Base-by-base conservation (phyloP, 1,284 basidiomycete species). In the Fomitopsis pinicola region DNA sequence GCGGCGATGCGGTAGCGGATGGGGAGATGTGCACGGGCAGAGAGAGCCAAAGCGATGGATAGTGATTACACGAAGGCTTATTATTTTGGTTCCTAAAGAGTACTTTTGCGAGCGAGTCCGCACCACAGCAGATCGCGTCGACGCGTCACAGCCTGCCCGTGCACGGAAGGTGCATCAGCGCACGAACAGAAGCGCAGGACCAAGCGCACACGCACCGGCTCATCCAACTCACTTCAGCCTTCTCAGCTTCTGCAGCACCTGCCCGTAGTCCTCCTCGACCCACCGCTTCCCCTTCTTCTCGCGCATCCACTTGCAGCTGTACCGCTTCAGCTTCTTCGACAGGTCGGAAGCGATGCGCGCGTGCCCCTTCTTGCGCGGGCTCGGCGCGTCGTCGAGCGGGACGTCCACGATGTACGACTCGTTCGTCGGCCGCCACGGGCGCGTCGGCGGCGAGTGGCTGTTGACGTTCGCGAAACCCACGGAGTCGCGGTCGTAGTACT, bases 281-380 rank as follows among this genome's bases (percentile, higher is more conserved):
- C 52, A 54, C 36, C 52, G 52, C 35, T 19, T 54, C n/a, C 52
- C 52, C 35, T 38, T 54, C 52, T 54, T 54, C n/a, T 54, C 52
- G 17, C 52, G 28, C 8, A 54, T 54, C 52, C 52, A 54, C 52
- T 54, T 54, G 35, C 12, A 22, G 52, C 52, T 54, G 52, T 22
- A 38, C 19, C 52, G 52, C 36, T 54, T 54, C 3, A 54, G 14
- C 52, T 54, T 54, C 52, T 54, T 54, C 6, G 52, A 54, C 9
- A 54, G 14, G 36, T 54, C 52, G 17, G 52, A 54, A 6, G 19
- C 52, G 7, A 38, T 22, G 22, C 33, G 33, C 7, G 5, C 19
- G 17, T 54, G 52, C 2, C 35, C 35, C 17, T 30, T 19, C 52
- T 19, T 38, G 9, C 35, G 52, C 35, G 52, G 36, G 35, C 35